These are phyloP conservation scores for Penicillium brevicompactum DNA, from an alignment of 2,329 filamentous ascomycete species.

Conservation along the genomic window DNA sequence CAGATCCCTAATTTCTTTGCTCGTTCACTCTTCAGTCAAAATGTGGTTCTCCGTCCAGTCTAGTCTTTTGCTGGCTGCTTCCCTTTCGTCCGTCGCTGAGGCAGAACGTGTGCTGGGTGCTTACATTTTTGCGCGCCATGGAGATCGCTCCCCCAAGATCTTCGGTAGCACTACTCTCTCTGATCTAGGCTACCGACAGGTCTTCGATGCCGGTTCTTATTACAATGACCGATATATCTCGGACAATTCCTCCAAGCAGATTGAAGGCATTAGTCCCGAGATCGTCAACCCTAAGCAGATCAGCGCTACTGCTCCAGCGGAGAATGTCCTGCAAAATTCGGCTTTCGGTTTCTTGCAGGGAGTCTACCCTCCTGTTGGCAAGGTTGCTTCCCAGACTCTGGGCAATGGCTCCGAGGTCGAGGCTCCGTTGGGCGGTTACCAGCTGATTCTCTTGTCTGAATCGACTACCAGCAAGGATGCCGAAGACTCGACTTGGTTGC, in stretches of 20 bases:
- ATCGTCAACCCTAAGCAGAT: conserved; percentile 71
- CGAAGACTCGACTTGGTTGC: conserved; percentile 60
- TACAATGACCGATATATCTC: conserved; percentile 77
- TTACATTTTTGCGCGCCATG: conserved; percentile 88
- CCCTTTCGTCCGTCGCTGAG: conserved; percentile 27
- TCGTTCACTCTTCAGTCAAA: conserved; percentile 2
- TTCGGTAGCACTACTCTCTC: conserved; percentile 73
- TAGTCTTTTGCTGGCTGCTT: conserved; percentile 27
- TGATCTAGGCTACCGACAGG: conserved; percentile 74
- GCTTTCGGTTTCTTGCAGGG: conserved; percentile 80
- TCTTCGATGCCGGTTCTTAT: conserved; percentile 71
- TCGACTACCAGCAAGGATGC: conserved; percentile 62
- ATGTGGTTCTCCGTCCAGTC: conserved; percentile 32
- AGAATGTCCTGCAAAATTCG: conserved; percentile 78
- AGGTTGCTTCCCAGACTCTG: conserved; percentile 61
- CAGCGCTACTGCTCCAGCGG: conserved; percentile 69
- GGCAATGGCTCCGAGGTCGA: conserved; percentile 69
- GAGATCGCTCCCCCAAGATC: conserved; percentile 80
- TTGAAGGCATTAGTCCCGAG: conserved; percentile 67
- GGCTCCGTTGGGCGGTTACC: conserved; percentile 76
- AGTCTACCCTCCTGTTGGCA: conserved; percentile 76
- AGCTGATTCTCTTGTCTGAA: conserved; percentile 74
- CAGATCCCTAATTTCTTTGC: neutral
- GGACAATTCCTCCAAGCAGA: conserved; percentile 58
- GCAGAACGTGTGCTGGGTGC: conserved; percentile 75